Conservation (phyloP, 345 rosid genomes). For the Balakata baccata region DNA sequence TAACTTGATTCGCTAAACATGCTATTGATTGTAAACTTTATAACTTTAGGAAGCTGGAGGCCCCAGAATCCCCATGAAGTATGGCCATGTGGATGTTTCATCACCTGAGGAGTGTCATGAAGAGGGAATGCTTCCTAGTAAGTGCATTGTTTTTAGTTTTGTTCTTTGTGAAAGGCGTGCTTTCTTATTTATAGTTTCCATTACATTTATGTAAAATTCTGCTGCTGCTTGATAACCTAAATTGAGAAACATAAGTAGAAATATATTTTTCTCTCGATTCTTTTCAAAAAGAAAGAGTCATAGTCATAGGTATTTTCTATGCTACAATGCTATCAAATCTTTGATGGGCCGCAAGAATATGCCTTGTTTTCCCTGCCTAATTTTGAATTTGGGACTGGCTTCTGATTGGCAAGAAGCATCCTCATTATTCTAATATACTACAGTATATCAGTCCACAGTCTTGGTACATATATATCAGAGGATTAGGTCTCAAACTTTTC, state of each 20-base stretch:
- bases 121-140: constrained; percentile 98
- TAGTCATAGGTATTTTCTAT: not conserved
- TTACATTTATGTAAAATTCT: not conserved
- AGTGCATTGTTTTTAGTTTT: constrained; percentile 21
- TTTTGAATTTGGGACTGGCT: constrained; percentile 12
- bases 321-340: not conserved
- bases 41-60: constrained; percentile 88
- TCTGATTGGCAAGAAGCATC: not conserved
- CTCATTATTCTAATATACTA: not conserved
- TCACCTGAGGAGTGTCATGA: constrained; percentile 82
- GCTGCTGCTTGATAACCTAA: constrained; percentile 8
- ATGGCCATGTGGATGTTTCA: constrained; percentile 82
- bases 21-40: constrained; percentile 23
- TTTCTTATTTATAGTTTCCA: not conserved
- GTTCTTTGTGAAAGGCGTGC: not conserved
- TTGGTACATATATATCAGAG: not conserved
- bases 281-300: not conserved
- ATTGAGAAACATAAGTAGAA: not conserved
- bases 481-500: not conserved
- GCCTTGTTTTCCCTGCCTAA: not conserved
- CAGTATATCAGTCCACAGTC: not conserved
- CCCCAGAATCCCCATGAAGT: constrained; percentile 84
- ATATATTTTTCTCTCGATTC: not conserved
- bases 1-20: constrained; percentile 5
- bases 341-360: not conserved